Percentiles rank a stretch among this genome's conserved stretches.
These are phyloP conservation scores for Schizosaccharomyces lindneri DNA, from an alignment of 805 yeast genomes.

Conservation along the genomic window DNA sequence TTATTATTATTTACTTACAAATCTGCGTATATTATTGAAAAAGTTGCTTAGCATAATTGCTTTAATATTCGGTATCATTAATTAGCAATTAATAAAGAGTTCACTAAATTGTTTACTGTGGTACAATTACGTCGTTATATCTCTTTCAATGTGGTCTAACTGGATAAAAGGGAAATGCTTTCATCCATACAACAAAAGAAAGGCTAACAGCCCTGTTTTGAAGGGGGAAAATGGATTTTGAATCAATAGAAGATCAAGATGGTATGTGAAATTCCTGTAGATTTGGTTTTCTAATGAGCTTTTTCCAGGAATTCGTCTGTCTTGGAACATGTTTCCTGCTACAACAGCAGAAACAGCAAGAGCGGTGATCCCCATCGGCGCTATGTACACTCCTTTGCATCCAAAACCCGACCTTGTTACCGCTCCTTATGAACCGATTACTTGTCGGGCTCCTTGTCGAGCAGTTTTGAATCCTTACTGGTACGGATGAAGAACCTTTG, in stretches of 20 bases:
- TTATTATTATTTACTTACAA: no score
- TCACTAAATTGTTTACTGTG: no score
- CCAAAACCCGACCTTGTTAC: constrained; percentile 49
- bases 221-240: not conserved
- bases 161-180: not conserved
- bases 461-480: constrained; percentile 74
- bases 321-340: constrained; percentile 74
- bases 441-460: constrained; percentile 61
- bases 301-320: constrained; percentile 21
- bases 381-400: constrained; percentile 76
- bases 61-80: no score
- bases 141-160: not conserved
- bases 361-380: constrained; percentile 85
- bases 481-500: constrained; percentile 3
- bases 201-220: not conserved
- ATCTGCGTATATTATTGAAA: no score
- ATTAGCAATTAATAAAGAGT: no score
- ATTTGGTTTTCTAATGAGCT: not conserved
- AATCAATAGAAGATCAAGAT: not conserved
- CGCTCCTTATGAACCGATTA: constrained; percentile 64
- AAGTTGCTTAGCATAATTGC: no score
- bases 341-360: constrained; percentile 72
- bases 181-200: not conserved
- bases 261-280: not conserved
- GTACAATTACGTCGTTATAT: no score